Evolutionary conservation across 345 rosid genomes (phyloP).

Genomic region (Raphanus sativus): DNA sequence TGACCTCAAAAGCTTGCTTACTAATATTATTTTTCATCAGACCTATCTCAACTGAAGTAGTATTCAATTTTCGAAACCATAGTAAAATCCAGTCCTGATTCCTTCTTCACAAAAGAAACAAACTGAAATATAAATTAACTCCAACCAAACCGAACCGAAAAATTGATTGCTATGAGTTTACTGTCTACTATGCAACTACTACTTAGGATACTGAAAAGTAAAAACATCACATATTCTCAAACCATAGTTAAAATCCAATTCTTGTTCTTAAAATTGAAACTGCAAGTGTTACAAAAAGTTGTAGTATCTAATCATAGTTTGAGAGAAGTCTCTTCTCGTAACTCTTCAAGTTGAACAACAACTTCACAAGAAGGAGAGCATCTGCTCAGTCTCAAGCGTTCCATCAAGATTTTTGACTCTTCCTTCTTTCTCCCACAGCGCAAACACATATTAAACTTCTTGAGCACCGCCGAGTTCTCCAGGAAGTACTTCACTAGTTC

Average conservation of each 20-base stretch:
- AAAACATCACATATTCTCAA: too few relatives aligned
- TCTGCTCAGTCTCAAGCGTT: neutral
- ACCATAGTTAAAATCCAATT: neutral
- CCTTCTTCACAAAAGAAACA: neutral
- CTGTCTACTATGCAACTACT: neutral
- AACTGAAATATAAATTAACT: neutral
- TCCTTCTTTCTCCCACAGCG: neutral
- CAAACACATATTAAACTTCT: neutral
- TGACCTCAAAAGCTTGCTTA: neutral
- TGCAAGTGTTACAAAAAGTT: neutral
- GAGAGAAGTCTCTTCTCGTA: neutral
- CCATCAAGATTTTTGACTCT: neutral
- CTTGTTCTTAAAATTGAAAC: neutral
- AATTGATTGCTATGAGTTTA: neutral
- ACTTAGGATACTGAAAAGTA: neutral
- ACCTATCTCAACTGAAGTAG: neutral
- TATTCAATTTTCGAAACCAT: neutral
- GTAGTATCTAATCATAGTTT: neutral
- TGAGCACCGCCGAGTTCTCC: neutral
- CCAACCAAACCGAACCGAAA: neutral
- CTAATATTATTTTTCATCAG: neutral
- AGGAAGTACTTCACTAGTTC: neutral
- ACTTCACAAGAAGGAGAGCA: conserved; percentile 3
- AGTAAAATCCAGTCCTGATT: neutral
- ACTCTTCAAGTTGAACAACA: neutral